Base-by-base conservation (phyloP, 2,329 filamentous ascomycete species). In the Microthyrium microscopicum region DNA sequence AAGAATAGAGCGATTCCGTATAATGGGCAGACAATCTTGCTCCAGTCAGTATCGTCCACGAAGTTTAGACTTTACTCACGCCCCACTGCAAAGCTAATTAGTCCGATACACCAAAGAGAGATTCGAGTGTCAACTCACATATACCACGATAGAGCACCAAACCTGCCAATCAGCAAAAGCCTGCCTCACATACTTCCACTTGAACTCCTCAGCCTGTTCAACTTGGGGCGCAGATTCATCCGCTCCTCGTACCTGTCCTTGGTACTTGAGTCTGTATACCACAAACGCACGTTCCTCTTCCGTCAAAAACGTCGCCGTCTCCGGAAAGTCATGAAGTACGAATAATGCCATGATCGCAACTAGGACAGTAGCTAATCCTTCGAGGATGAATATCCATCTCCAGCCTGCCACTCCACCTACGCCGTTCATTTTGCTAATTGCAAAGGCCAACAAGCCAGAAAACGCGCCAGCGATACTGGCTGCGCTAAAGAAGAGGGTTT, bases 401-500 rank as follows among this genome's bases (percentile, higher is more conserved):
- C 54, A 57, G 2, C 54, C 54, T 5, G 42, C 39, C n/a, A 52
- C 49, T 0, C 51, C 67, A 6, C 59, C 61, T 4, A 66, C 62
- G 24, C 60, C 56, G 44, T 75, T 68, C 40, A 76, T 64, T 41
- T 79, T 76, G 15, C 55, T 58, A 41, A 79, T 77, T 3, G 50
- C 52, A 39, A 62, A 68, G 0, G 71, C 70, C 0, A 75, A 53
- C 11, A 76, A 55, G 6, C 70, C 70, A 31, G 68, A 68, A 46
- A 75, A 74, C 1, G 70, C 70, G 16, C 67, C 68, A 0, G 70
- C 68, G 9, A 73, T 49, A 7, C 65, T 62, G 2, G 66, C 66
- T 15, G 65, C 67, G 26, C 61, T 68, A 43, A 68, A 74, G 45
- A 73, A 75, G 4, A 74, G 54, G 4, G 68, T 65, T 26, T 73